These are phyloP conservation scores for Cercospora zeina DNA, from an alignment of 2,329 filamentous ascomycete genomes.

Conservation along the genomic window DNA sequence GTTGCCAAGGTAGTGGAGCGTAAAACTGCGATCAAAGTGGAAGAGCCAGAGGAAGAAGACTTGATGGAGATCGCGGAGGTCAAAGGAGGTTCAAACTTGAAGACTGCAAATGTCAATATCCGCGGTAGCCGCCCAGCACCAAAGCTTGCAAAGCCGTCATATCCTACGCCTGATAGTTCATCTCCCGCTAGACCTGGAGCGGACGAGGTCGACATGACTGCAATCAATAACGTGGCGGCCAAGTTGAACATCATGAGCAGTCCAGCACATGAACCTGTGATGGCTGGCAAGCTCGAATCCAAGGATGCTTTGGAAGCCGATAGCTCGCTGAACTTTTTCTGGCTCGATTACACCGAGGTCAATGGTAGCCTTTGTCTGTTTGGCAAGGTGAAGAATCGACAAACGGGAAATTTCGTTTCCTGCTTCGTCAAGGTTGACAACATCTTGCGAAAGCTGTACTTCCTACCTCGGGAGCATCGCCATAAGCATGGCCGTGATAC, in stretches of 20 bases:
- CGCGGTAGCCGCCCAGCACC: constrained; percentile 75
- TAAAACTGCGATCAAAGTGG: constrained; percentile 62
- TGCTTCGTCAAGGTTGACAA: constrained; percentile 97
- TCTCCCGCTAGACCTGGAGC: constrained; percentile 67
- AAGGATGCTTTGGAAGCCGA: constrained; percentile 90
- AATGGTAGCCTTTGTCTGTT: constrained; percentile 91
- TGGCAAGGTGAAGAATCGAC: constrained; percentile 92
- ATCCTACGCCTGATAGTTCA: constrained; percentile 72
- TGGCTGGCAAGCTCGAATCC: constrained; percentile 77
- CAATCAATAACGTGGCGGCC: constrained; percentile 84
- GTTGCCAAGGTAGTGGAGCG: constrained; percentile 44
- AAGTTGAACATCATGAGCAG: constrained; percentile 83
- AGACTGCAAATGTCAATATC: constrained; percentile 76
- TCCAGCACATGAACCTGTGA: constrained; percentile 64
- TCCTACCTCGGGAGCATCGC: constrained; percentile 74
- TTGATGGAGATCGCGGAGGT: constrained; percentile 84
- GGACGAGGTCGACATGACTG: constrained; percentile 66
- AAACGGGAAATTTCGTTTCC: constrained; percentile 74
- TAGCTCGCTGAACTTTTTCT: constrained; percentile 90
- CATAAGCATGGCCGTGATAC: constrained; percentile 65
- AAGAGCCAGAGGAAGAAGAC: constrained; percentile 72
- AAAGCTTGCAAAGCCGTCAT: constrained; percentile 66
- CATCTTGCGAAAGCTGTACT: constrained; percentile 86
- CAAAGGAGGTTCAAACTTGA: constrained; percentile 63
- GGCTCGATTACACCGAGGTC: constrained; percentile 93